Conservation (phyloP, 139 green algal genomes). For the Gonium pectorale region DNA sequence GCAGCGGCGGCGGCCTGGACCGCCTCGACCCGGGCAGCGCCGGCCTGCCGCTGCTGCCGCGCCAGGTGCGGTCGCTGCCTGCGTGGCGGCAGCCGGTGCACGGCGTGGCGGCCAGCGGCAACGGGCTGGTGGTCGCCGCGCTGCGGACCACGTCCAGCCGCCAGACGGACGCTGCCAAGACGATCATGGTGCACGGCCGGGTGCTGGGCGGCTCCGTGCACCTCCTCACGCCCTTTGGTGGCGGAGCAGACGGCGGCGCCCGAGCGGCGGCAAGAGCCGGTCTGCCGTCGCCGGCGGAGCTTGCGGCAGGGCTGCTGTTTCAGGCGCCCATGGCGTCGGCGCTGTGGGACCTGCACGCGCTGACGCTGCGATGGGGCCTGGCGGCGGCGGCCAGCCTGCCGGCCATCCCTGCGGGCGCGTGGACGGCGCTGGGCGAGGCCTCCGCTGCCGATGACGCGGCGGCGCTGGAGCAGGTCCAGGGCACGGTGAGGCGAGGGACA, state of each 20-base stretch:
- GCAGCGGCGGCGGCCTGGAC: background rate
- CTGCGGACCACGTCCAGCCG: background rate
- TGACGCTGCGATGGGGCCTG: background rate
- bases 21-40: constrained; percentile 30
- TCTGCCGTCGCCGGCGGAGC: background rate
- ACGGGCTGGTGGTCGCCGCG: constrained; percentile 21
- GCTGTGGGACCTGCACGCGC: constrained; percentile 34
- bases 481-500: background rate
- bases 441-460: constrained; percentile 19
- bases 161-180: background rate
- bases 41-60: background rate
- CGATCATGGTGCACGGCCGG: constrained; percentile 16
- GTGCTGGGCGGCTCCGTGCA: constrained; percentile 4
- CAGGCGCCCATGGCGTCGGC: background rate
- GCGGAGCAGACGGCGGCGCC: background rate
- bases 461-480: constrained; percentile 31
- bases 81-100: background rate
- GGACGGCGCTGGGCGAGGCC: background rate
- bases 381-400: constrained; percentile 13
- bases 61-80: background rate
- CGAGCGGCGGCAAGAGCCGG: background rate
- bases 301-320: constrained; percentile 20
- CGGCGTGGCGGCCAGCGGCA: constrained; percentile 18
- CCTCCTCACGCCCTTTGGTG: constrained; percentile 11
- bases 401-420: background rate